phyloP scores from a whole-genome alignment of 2,329 filamentous ascomycete genomes.

The Cadophora gregata region DNA sequence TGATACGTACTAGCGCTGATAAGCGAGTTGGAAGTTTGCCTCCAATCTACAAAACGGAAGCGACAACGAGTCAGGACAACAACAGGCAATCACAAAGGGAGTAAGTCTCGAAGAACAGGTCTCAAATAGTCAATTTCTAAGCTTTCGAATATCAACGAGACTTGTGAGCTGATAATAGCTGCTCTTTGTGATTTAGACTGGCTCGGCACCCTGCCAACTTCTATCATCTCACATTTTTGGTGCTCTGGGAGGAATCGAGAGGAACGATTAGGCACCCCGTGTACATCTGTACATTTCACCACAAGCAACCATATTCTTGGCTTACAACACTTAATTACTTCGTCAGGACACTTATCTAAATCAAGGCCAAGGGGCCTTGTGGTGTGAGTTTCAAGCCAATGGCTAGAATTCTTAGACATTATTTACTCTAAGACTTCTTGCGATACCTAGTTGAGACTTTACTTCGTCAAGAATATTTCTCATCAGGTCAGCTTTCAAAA shows the following conservation, averaged over 20 bases:
- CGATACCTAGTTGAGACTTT: too few relatives aligned
- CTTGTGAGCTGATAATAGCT: too few relatives aligned
- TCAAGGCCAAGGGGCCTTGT: neutral
- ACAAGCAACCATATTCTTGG: neutral
- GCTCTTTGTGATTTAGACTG: too few relatives aligned
- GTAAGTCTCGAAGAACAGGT: too few relatives aligned
- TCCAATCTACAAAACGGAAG: neutral
- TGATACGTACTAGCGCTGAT: neutral
- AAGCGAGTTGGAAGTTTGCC: neutral
- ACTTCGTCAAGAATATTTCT: too few relatives aligned
- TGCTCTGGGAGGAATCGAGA: neutral
- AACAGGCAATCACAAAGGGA: neutral
- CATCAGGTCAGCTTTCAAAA: too few relatives aligned
- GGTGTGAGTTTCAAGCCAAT: neutral
- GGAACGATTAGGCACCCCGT: neutral
- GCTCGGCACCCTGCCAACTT: too few relatives aligned
- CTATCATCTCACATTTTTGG: neutral
- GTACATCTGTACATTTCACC: neutral
- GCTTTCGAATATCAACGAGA: too few relatives aligned
- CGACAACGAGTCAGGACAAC: slow-evolving; percentile 8
- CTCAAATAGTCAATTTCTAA: too few relatives aligned
- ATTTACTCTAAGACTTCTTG: too few relatives aligned
- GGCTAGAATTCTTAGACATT: too few relatives aligned
- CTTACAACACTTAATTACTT: neutral
- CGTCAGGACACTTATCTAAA: neutral